Conservation (phyloP, 805 yeast genomes). For the Candida stauntonica region DNA sequence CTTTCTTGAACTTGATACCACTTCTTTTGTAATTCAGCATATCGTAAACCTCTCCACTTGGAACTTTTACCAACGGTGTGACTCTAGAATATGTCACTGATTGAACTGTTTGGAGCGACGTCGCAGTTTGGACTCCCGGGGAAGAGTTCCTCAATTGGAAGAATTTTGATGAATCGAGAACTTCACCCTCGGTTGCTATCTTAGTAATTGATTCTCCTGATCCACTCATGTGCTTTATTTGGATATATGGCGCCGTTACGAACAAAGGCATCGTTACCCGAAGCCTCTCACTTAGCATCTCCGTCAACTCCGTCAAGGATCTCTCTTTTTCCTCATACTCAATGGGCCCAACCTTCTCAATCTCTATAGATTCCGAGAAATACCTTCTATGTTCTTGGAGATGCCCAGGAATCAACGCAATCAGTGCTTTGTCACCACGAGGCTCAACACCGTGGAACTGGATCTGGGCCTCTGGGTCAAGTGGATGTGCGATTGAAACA, state of each 20-base stretch:
- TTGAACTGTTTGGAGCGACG: background rate
- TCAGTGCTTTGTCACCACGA: constrained; percentile 6
- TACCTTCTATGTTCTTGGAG: constrained; percentile 15
- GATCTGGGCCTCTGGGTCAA: background rate
- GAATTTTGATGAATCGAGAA: constrained; percentile 4
- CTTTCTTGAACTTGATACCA: background rate
- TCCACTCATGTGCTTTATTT: background rate
- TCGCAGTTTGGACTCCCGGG: background rate
- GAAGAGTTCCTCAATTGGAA: background rate
- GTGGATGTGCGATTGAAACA: constrained; percentile 6
- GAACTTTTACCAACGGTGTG: background rate
- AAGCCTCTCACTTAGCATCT: constrained; percentile 4
- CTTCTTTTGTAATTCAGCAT: constrained; percentile 4
- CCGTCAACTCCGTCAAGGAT: constrained; percentile 10
- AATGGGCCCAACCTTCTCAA: constrained; percentile 8
- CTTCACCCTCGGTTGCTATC: constrained; percentile 4
- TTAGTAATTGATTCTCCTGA: constrained; percentile 7
- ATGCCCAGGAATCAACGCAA: constrained; percentile 22
- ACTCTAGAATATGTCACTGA: background rate
- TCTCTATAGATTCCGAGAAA: constrained; percentile 1
- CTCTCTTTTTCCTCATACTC: constrained; percentile 4
- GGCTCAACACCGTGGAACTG: too few relatives aligned
- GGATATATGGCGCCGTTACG: constrained; percentile 16
- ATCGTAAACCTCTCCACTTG: constrained; percentile 3
- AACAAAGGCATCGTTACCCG: constrained; percentile 13